phyloP scores from a whole-genome alignment of 2,329 filamentous ascomycete species.

The Ascochyta clinopodiicola region DNA sequence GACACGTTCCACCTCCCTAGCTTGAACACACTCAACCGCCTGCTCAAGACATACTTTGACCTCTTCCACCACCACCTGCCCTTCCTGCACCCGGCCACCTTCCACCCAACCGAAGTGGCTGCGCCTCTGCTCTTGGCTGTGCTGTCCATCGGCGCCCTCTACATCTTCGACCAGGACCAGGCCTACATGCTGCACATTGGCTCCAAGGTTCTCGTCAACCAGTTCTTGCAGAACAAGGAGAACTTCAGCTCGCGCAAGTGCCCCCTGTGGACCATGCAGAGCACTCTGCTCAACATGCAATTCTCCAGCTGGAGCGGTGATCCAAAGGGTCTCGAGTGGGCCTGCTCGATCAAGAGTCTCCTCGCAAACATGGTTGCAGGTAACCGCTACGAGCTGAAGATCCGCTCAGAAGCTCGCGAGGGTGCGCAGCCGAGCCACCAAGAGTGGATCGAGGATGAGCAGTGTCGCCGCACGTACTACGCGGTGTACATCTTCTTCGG shows the following conservation, averaged over 20 bases:
- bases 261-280: slow-evolving; percentile 97
- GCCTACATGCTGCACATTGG: slow-evolving; percentile 97
- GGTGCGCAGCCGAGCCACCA: slow-evolving; percentile 76
- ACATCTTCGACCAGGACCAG: slow-evolving; percentile 96
- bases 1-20: slow-evolving; percentile 89
- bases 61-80: slow-evolving; percentile 96
- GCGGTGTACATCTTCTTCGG: slow-evolving; percentile 99
- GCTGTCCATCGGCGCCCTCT: slow-evolving; percentile 92
- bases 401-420: slow-evolving; percentile 86
- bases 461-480: slow-evolving; percentile 95
- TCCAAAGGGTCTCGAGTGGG: slow-evolving; percentile 96
- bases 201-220: slow-evolving; percentile 95
- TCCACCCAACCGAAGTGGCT: slow-evolving; percentile 79
- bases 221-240: slow-evolving; percentile 97
- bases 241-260: slow-evolving; percentile 98
- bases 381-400: slow-evolving; percentile 94
- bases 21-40: slow-evolving; percentile 82
- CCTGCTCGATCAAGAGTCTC: slow-evolving; percentile 97
- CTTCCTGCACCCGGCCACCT: slow-evolving; percentile 92
- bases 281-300: slow-evolving; percentile 95
- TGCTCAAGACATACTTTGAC: slow-evolving; percentile 94
- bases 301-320: slow-evolving; percentile 99
- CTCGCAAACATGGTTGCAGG: slow-evolving; percentile 98
- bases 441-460: slow-evolving; percentile 97
- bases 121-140: slow-evolving; percentile 86